Base-by-base conservation (phyloP, 2,329 filamentous ascomycete genomes). In the Paracorniculantispora psalliotae region DNA sequence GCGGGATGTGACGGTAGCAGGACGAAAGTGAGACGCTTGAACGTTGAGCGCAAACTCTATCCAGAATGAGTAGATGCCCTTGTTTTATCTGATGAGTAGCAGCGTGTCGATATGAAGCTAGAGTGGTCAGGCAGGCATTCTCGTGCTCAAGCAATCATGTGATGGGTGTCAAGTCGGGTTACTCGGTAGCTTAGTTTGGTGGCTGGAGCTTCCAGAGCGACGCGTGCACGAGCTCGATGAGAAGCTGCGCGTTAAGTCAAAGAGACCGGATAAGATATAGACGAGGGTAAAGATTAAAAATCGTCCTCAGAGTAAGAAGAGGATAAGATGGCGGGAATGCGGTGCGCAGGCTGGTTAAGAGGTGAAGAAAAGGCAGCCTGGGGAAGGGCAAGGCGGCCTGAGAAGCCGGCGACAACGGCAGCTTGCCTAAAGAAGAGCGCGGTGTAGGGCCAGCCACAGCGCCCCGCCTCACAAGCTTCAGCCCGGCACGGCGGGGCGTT, bases 71-170 rank as follows among this genome's bases (percentile, higher is more conserved):
- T n/a, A n/a, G n/a, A n/a, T n/a, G n/a, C n/a, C n/a, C n/a, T n/a
- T n/a, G n/a, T n/a, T n/a, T n/a, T n/a, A n/a, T n/a, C n/a, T n/a
- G n/a, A n/a, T n/a, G n/a, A n/a, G n/a, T n/a, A n/a, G n/a, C n/a
- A n/a, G n/a, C n/a, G n/a, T n/a, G n/a, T n/a, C n/a, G n/a, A n/a
- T n/a, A n/a, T n/a, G n/a, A n/a, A n/a, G 30, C 54, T 19, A 41
- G 54, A 21, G 54, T 41, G 54, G 54, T 49, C 54, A 57, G 54
- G 54, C 54, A 49, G 54, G 33, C 44, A 57, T 49, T 39, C 21
- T 57, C 25, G 30, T 23, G 53, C 53, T 30, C 19, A 41, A 23
- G 25, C 44, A 57, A 57, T 57, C 54, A 49, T 43, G 54, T 57
- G 54, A 57, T 57, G 44, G 23, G 37, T 26, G 30, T 33, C 39